Conservation (phyloP, 441 rosid genomes). For the Iberis amara region DNA sequence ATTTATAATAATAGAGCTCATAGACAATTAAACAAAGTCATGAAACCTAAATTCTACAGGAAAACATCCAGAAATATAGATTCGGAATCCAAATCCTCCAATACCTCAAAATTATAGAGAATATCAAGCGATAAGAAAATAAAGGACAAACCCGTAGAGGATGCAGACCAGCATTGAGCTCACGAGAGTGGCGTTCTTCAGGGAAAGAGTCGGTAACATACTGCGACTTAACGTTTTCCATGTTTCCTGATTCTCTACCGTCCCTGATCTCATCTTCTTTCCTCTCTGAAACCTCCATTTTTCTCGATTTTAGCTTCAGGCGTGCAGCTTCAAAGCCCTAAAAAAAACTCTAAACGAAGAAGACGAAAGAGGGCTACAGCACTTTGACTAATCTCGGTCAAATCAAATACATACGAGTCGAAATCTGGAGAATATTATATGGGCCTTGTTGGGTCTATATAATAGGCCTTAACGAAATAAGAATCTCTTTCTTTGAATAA, state of each 20-base stretch:
- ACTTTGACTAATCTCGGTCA: too few species aligned
- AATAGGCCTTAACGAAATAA: too few species aligned
- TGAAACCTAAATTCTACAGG: slow-evolving; percentile 3
- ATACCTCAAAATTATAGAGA: background rate
- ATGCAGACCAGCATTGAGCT: slow-evolving; percentile 78
- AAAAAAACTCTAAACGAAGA: background rate
- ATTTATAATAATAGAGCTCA: slow-evolving; percentile 16
- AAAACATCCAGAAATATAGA: background rate
- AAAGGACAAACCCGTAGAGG: slow-evolving; percentile 63
- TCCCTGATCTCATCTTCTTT: slow-evolving; percentile 50
- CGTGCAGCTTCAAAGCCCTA: slow-evolving; percentile 38
- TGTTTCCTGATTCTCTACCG: slow-evolving; percentile 24
- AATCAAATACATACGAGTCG: too few species aligned
- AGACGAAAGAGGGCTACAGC: background rate
- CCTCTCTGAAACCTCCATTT: slow-evolving; percentile 54
- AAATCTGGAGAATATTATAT: too few species aligned
- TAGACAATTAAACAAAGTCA: background rate
- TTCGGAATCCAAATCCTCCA: slow-evolving; percentile 18
- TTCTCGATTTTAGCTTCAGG: slow-evolving; percentile 14
- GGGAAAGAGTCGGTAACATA: slow-evolving; percentile 26
- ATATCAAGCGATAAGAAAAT: background rate
- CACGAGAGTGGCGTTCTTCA: slow-evolving; percentile 77
- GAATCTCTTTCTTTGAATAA: too few species aligned
- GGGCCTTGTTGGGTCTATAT: too few species aligned
- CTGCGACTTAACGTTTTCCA: slow-evolving; percentile 25